phyloP scores from a whole-genome alignment of 441 rosid genomes.

The Manihot esculenta region DNA sequence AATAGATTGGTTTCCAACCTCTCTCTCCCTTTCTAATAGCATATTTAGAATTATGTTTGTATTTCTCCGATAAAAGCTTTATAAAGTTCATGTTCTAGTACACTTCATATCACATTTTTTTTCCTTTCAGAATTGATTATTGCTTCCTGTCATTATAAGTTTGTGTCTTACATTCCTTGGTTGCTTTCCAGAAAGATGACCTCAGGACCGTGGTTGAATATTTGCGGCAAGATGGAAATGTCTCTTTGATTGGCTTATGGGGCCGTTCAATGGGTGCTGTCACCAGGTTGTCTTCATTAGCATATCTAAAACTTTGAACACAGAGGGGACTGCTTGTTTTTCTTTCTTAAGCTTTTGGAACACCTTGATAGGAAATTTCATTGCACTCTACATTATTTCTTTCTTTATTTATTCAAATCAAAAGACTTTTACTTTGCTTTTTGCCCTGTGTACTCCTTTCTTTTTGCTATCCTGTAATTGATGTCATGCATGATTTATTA shows the following conservation, averaged over 20 bases:
- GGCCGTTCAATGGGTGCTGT: slow-evolving; percentile 99
- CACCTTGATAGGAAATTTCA: not conserved
- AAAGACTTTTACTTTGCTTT: not conserved
- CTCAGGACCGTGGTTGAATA: slow-evolving; percentile 82
- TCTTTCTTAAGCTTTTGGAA: not conserved
- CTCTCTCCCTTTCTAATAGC: not conserved
- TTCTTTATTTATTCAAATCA: not conserved
- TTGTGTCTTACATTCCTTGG: slow-evolving; percentile 23
- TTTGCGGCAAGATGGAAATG: slow-evolving; percentile 85
- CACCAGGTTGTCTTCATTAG: slow-evolving; percentile 57
- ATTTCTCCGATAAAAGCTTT: slow-evolving; percentile 9
- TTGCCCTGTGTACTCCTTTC: slow-evolving; percentile 5
- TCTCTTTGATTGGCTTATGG: slow-evolving; percentile 95
- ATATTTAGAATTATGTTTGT: slow-evolving; percentile 8
- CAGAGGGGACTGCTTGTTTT: not conserved
- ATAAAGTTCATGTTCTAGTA: not conserved
- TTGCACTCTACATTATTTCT: not conserved
- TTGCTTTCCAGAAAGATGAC: slow-evolving; percentile 82
- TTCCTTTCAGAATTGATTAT: not conserved
- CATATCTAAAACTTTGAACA: slow-evolving; percentile 9
- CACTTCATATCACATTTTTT: slow-evolving; percentile 10
- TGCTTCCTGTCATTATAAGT: slow-evolving; percentile 6
- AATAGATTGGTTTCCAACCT: not conserved
- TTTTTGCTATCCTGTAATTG: slow-evolving; percentile 19
- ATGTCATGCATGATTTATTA: slow-evolving; percentile 22